Percentiles rank a stretch among this genome's conserved stretches.
phyloP scores from a whole-genome alignment of 345 rosid genomes.

The Eucalyptus viminalis region DNA sequence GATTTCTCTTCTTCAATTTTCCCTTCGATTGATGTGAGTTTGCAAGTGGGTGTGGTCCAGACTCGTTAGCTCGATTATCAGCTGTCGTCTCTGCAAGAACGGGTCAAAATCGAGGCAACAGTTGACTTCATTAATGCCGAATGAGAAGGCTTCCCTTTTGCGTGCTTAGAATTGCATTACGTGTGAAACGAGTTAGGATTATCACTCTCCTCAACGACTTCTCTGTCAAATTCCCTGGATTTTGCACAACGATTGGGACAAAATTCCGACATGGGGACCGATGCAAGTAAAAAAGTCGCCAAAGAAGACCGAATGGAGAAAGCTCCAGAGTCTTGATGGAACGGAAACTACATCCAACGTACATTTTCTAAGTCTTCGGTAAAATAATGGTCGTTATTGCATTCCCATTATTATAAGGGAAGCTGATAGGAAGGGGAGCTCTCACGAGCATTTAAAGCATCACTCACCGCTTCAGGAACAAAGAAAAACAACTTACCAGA shows the following conservation, averaged over 20 bases:
- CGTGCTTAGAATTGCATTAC: not conserved
- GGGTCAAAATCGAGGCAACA: not conserved
- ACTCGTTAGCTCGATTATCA: not conserved
- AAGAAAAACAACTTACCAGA: no score
- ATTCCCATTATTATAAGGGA: no score
- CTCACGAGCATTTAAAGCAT: no score
- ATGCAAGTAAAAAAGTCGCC: not conserved
- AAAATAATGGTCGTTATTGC: no score
- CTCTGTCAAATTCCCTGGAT: not conserved
- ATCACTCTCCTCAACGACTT: not conserved
- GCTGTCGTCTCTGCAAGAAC: not conserved
- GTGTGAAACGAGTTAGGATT: not conserved
- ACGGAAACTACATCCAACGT: not conserved
- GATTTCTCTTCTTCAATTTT: not conserved
- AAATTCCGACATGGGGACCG: not conserved
- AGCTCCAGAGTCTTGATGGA: not conserved
- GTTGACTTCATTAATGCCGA: not conserved
- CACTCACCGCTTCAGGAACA: no score
- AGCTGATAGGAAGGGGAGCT: no score
- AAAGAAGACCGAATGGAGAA: not conserved
- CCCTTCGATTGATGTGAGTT: not conserved
- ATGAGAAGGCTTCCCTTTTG: not conserved
- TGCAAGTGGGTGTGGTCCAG: not conserved
- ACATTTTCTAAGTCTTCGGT: not conserved
- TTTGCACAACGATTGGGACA: not conserved